Conservation (phyloP, 768 basidiomycete species). For the Leccinum rimulosum region DNA sequence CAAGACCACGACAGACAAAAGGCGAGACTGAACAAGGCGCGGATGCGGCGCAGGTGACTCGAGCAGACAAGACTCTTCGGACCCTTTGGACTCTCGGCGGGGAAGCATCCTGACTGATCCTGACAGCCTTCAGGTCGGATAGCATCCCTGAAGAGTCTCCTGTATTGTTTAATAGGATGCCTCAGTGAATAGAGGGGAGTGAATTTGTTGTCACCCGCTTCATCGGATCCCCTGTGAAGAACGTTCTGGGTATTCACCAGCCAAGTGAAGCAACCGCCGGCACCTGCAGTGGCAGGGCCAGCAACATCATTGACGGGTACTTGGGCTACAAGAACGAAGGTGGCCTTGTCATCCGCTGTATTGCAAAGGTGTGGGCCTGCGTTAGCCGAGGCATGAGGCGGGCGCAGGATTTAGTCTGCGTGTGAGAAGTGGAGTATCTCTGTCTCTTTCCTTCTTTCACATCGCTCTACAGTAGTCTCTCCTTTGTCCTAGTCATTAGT, state of each 20-base stretch:
- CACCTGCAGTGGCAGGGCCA: background rate
- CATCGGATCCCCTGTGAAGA: slow-evolving; percentile 15
- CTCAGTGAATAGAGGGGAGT: slow-evolving; percentile 23
- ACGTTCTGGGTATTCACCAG: slow-evolving; percentile 12
- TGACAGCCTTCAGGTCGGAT: slow-evolving; percentile 3
- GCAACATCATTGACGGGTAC: slow-evolving; percentile 3
- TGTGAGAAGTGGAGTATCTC: too few relatives aligned
- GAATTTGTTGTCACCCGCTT: slow-evolving; percentile 13
- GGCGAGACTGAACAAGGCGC: too few relatives aligned
- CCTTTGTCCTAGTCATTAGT: too few relatives aligned
- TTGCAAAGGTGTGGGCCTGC: background rate
- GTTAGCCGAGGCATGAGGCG: too few relatives aligned
- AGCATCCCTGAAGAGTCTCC: slow-evolving; percentile 20
- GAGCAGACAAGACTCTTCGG: too few relatives aligned
- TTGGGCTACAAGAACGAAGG: slow-evolving; percentile 21
- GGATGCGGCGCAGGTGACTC: too few relatives aligned
- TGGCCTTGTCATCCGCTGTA: slow-evolving; percentile 21
- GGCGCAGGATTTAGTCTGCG: too few relatives aligned
- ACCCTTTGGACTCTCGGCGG: too few relatives aligned
- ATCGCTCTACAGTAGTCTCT: too few relatives aligned
- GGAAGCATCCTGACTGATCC: too few relatives aligned
- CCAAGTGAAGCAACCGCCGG: slow-evolving; percentile 15
- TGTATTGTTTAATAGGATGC: slow-evolving; percentile 9
- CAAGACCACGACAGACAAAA: too few relatives aligned
- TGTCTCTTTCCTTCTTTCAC: too few relatives aligned